Conservation (phyloP, 192 early-diverging fungal species). For the Lunasporangiospora selenospora region DNA sequence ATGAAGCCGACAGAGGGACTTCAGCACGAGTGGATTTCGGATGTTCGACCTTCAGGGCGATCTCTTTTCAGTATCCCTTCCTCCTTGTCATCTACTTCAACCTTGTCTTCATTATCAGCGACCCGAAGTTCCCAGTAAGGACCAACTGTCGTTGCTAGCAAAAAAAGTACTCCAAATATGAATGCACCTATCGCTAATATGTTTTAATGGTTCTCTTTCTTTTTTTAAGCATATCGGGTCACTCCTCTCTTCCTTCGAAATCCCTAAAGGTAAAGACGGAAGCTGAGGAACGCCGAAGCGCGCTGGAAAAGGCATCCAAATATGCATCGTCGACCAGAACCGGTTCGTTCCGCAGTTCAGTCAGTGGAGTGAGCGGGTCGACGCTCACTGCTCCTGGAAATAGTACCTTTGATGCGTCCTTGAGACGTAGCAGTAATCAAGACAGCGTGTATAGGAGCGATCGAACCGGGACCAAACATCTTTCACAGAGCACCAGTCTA, state of each 20-base stretch:
- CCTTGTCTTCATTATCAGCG: neutral
- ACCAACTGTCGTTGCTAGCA: neutral
- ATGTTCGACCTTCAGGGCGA: slow-evolving; percentile 52
- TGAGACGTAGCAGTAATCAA: too few relatives aligned
- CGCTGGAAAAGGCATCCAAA: too few relatives aligned
- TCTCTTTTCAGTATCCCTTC: slow-evolving; percentile 32
- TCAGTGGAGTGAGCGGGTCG: slow-evolving; percentile 9
- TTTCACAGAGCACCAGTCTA: too few relatives aligned
- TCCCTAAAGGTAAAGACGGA: slow-evolving; percentile 44
- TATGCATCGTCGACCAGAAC: too few relatives aligned
- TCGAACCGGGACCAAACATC: too few relatives aligned
- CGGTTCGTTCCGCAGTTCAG: slow-evolving; percentile 24
- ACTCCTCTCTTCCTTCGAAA: slow-evolving; percentile 8
- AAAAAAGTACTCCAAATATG: too few relatives aligned
- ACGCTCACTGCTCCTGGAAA: slow-evolving; percentile 6
- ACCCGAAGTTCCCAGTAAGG: neutral
- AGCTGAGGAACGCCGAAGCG: too few relatives aligned
- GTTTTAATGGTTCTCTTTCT: neutral
- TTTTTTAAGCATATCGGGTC: slow-evolving; percentile 7
- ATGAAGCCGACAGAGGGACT: slow-evolving; percentile 88
- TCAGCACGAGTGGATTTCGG: slow-evolving; percentile 84
- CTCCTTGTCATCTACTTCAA: slow-evolving; percentile 19
- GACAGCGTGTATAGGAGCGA: too few relatives aligned
- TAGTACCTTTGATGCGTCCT: slow-evolving; percentile 30
- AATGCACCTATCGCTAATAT: neutral